phyloP scores from a whole-genome alignment of 139 green algal species.

The Micromonas pusilla region DNA sequence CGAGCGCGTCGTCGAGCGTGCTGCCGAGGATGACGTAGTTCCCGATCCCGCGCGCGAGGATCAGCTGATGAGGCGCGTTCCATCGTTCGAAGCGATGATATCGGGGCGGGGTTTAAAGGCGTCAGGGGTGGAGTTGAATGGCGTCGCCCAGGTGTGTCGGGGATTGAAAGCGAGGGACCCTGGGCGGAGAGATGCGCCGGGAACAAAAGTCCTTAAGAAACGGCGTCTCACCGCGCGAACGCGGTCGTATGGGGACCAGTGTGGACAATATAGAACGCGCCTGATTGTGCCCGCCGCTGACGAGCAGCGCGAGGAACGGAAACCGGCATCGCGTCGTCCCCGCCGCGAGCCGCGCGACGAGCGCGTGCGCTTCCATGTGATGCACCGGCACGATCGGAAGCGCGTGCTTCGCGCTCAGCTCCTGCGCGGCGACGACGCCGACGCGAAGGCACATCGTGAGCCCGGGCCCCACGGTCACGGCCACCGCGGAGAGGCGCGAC shows the following conservation, averaged over 20 bases:
- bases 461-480: conserved; percentile 90
- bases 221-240: too few relatives aligned
- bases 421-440: conserved; percentile 81
- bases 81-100: too few relatives aligned
- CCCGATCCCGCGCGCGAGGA: conserved; percentile 79
- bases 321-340: conserved; percentile 52
- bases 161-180: too few relatives aligned
- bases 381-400: conserved; percentile 82
- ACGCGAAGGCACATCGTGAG: conserved; percentile 90
- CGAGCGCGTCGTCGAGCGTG: conserved; percentile 89
- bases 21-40: conserved; percentile 81
- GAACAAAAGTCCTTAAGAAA: too few relatives aligned
- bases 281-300: conserved; percentile 83
- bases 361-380: conserved; percentile 95
- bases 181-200: too few relatives aligned
- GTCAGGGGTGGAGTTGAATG: too few relatives aligned
- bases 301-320: conserved; percentile 34
- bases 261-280: too few relatives aligned
- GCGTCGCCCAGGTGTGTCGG: too few relatives aligned
- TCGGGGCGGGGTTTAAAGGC: too few relatives aligned
- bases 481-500: conserved; percentile 64
- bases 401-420: conserved; percentile 49
- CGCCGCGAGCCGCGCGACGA: conserved; percentile 70
- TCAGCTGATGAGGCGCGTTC: too few relatives aligned
- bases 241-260: too few relatives aligned